Base-by-base conservation (phyloP, 176 grass and related monocot species). In the Tillandsia fasciculata region DNA sequence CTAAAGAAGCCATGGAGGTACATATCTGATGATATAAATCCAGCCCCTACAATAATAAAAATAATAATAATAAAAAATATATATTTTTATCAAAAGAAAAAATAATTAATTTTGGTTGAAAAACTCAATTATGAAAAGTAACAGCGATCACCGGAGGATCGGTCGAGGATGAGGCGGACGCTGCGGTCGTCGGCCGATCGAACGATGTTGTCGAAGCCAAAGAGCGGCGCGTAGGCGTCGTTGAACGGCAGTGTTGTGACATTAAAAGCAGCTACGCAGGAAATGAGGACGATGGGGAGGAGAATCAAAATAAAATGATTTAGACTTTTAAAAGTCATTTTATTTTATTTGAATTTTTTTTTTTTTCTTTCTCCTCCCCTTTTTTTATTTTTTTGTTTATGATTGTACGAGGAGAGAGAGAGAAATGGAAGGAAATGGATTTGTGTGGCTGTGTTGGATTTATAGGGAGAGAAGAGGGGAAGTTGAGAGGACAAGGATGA, bases 1-100 rank as follows among this genome's bases (percentile, higher is more conserved):
- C 83, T 96, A 83, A 92, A 96, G 53, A 91, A 84, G 70, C 92
- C 92, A 50, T 96, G 73, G 10, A 76, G 76, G 76, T 96, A 96
- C 85, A 82, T 89, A 14, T 82, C 75, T 49, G 88, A 91, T 3
- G 88, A 91, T 78, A 92, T 89, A 78, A 96, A 96, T 8, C 92
- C 92, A 0, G 92, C 89, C n/a, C 92, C 92, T 96, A 14, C 13
- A 53, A 15, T 2, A 53, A 61, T 13, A 6, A 70, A 24, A 74
- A 11, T n/a, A 64, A 13, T 33, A n/a, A 49, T 29, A 17, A 14
- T 73, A 9, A 11, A 2, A 14, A 49, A 48, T 4, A 3, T 12
- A 71, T 15, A 26, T 7, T 12, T 49, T 6, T 11, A 52, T 53
- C 5, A 4, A 53, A 26, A 10, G 42, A 56, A 47, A 53, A 59